A percentile compares a stretch with the other conserved stretches of the same genome.
These are phyloP conservation scores for Flaveria ramosissima DNA, from an alignment of 129 eudicot genomes.

Conservation along the genomic window DNA sequence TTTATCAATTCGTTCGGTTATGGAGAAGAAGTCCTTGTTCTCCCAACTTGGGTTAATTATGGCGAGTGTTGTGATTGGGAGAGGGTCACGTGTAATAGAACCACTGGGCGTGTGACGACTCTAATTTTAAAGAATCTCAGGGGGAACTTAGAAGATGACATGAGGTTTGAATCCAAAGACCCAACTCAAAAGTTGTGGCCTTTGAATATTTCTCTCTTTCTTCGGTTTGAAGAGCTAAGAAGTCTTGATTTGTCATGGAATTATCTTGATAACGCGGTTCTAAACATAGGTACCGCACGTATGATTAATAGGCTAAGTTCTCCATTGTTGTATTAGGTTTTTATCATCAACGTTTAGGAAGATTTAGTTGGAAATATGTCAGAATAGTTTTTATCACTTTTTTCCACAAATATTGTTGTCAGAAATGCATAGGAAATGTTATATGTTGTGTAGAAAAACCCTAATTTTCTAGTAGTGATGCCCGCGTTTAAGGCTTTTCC, in stretches of 20 bases:
- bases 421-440: too few relatives aligned
- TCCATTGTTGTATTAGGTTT: too few relatives aligned
- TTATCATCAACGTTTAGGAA: too few relatives aligned
- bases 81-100: conserved; percentile 18
- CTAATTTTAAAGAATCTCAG: neutral
- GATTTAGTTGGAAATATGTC: too few relatives aligned
- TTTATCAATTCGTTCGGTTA: conserved; percentile 14
- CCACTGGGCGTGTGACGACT: conserved; percentile 11
- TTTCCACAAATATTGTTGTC: too few relatives aligned
- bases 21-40: neutral
- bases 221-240: conserved; percentile 27
- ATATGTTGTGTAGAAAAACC: too few relatives aligned
- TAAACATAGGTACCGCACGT: conserved; percentile 5
- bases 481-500: neutral
- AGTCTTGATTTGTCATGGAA: conserved; percentile 21
- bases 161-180: neutral
- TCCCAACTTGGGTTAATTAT: conserved; percentile 22
- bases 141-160: neutral
- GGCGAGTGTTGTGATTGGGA: conserved; percentile 33
- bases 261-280: neutral
- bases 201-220: conserved; percentile 24
- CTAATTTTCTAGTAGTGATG: too few relatives aligned
- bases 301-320: too few relatives aligned
- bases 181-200: neutral
- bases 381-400: too few relatives aligned